Base-by-base conservation (phyloP, 148 eudicot species). In the Camellia granthamiana region DNA sequence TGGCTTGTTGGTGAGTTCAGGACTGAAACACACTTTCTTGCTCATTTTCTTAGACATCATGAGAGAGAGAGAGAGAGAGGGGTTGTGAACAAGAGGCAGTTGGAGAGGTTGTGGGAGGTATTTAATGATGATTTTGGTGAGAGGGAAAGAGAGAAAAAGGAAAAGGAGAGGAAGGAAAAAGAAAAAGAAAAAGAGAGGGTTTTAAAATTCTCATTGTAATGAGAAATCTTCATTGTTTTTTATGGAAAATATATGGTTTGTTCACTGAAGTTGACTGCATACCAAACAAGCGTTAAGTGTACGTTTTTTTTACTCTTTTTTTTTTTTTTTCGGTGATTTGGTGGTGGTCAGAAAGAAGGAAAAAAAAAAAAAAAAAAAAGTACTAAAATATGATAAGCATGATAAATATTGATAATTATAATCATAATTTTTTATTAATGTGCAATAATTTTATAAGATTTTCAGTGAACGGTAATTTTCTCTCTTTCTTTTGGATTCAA, bases 21-120 rank as follows among this genome's bases (percentile, higher is more conserved):
- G 81, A 30, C 86, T 80, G 62, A 84, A 81, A 56, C 68, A 41
- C 44, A 81, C 86, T 59, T 81, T 68, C 69, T 72, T 78, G 56
- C 72, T 81, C 82, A 78, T 78, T 56, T 78, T 78, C n/a, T 68
- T 62, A 23, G 68, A 21, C 52, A 49, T 49, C 41, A 30, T 38
- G 69, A 76, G 78, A 62, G 69, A 44, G 70, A 23, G 56, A 8
- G 46, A 19, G 76, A 23, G 76, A 21, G 76, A 54, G 60, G 11
- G 9, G 30, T 5, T 66, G 21, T 30, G 71, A 47, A 63, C 60
- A 65, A 52, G 59, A 46, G 14, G 79, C 56, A 44, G 69, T 16
- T 62, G 69, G 11, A 43, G 78, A 76, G 55, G 69, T 62, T 76
- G 78, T 43, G 19, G 54, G 30, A 12, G 23, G 54, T 64, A 62